Conservation (phyloP, 805 yeast species). For the Schwanniomyces pseudopolymorphus region DNA sequence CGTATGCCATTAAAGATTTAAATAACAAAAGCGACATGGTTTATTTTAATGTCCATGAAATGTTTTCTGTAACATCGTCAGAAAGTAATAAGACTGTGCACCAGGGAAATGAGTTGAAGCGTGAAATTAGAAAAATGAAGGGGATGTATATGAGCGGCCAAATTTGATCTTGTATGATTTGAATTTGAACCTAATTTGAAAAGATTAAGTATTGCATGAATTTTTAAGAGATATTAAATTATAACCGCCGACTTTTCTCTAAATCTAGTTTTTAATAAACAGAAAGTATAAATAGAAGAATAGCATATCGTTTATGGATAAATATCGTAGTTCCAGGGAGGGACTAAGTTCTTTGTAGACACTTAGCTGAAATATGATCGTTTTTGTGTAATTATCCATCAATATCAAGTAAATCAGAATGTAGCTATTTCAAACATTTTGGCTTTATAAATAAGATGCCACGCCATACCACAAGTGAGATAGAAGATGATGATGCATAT, state of each 20-base stretch:
- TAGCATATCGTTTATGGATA: no score
- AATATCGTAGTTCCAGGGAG: no score
- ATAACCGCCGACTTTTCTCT: no score
- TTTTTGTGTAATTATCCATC: neutral
- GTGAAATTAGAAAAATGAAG: constrained; percentile 40
- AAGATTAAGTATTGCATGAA: neutral
- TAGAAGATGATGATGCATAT: constrained; percentile 11
- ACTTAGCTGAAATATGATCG: no score
- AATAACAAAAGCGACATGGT: constrained; percentile 35
- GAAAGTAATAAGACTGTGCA: constrained; percentile 15
- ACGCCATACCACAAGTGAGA: constrained; percentile 13
- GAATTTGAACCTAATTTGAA: neutral
- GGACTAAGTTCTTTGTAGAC: no score
- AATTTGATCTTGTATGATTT: constrained; percentile 12
- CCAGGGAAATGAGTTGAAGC: constrained; percentile 33
- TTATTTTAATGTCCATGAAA: constrained; percentile 30
- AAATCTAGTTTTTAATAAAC: no score
- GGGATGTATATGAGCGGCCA: constrained; percentile 47
- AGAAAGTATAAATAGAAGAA: no score
- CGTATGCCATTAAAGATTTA: constrained; percentile 31
- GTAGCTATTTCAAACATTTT: neutral
- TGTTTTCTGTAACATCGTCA: constrained; percentile 18
- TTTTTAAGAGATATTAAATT: no score
- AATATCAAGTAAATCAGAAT: neutral
- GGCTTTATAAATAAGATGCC: neutral